Evolutionary conservation across 768 basidiomycete genomes (phyloP), one percentile per base, ranked within the genome.

Genomic region (Coprinopsis strossmayeri): DNA sequence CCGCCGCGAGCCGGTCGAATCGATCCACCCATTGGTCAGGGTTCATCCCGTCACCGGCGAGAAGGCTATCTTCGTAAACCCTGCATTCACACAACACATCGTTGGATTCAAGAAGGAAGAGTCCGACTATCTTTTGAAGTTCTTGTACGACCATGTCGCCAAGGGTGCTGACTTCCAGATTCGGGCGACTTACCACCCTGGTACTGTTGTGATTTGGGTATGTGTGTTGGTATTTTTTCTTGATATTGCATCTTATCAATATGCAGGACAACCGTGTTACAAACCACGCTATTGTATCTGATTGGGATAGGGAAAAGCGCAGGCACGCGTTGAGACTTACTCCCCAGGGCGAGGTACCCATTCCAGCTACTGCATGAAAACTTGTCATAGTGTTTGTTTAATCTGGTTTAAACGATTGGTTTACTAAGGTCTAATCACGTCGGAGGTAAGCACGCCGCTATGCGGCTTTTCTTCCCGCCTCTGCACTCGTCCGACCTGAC

Each of bases 31-130:
- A n/a, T n/a, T n/a, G n/a, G n/a, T n/a, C n/a, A n/a, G n/a, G 67
- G 3, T 68, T 17, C 81, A 82, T 60, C 81, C 81, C 11, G 75
- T 74, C 1, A 83, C 81, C 0, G 78, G 77, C 17, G 74, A 79
- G 58, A 80, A 81, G 60, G 76, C 75, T 1, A 64, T 82, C 26
- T 79, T 77, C 55, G 64, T 81, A 61, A 79, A 80, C 60, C 70
- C 67, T 42, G 73, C 69, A 20, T 79, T 79, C 66, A 77, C 77
- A 1, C 59, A 61, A 18, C 65, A 65, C 50, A 78, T 80, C 58
- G 75, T 78, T 28, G 78, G 78, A 2, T 78, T 67, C 65, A 75
- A 72, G 72, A 7, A 77, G 76, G 1, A 77, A 79, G 45, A 73
- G 71, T 3, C 78, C 10, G 78, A 79, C 56, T 77, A 78, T 76